phyloP scores from a whole-genome alignment of 164 flowering plant genomes.

The Amborella trichopoda region DNA sequence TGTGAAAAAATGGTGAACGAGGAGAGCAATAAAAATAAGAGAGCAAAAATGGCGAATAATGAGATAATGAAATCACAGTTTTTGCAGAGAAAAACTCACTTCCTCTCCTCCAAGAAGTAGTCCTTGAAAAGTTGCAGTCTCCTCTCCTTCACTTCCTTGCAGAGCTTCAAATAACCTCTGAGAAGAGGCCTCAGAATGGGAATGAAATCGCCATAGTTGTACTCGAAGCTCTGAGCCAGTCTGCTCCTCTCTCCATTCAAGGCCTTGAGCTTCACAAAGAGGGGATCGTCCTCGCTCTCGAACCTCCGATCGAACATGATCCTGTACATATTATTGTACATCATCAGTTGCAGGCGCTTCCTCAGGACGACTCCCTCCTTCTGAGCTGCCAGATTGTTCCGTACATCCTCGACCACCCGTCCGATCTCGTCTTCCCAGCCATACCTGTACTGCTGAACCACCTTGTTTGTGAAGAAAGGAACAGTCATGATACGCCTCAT shows the following conservation, averaged over 20 bases:
- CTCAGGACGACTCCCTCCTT: slow-evolving; percentile 49
- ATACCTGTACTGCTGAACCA: slow-evolving; percentile 56
- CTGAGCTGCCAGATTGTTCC: slow-evolving; percentile 33
- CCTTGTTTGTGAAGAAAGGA: slow-evolving; percentile 81
- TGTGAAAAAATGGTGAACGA: too few species aligned
- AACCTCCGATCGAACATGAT: slow-evolving; percentile 80
- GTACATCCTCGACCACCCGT: slow-evolving; percentile 57
- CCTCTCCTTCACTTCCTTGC: slow-evolving; percentile 65
- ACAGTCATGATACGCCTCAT: slow-evolving; percentile 90
- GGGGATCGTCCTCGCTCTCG: slow-evolving; percentile 68
- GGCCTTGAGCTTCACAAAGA: slow-evolving; percentile 47
- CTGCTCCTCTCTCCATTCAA: slow-evolving; percentile 77
- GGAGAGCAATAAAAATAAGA: too few species aligned
- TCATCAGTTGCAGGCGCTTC: slow-evolving; percentile 61
- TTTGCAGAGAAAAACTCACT: slow-evolving; percentile 41
- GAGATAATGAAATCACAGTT: too few species aligned
- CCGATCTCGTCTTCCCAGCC: slow-evolving; percentile 71
- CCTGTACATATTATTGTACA: slow-evolving; percentile 86
- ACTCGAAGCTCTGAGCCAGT: slow-evolving; percentile 77
- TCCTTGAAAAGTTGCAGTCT: slow-evolving; percentile 81
- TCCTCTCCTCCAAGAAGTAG: slow-evolving; percentile 75
- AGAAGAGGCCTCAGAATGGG: slow-evolving; percentile 70
- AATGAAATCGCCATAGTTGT: slow-evolving; percentile 77
- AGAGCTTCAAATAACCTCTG: slow-evolving; percentile 56
- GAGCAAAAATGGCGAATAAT: too few species aligned